phyloP scores from a whole-genome alignment of 106 monocot genomes.

The Gastrodia elata region DNA sequence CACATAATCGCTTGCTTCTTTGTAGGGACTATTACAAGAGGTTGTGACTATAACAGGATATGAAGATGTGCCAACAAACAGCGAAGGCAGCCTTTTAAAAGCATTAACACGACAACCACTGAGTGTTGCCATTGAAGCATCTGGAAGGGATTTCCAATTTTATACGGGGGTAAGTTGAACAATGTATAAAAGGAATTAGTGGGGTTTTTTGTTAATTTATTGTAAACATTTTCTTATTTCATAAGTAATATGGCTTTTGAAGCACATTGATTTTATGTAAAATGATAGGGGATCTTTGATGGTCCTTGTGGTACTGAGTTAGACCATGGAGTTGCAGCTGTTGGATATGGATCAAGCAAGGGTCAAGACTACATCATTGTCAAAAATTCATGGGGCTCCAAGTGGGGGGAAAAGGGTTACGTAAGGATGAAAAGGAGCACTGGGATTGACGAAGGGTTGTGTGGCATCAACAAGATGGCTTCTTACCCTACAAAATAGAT shows the following conservation, averaged over 20 bases:
- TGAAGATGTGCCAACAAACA: slow-evolving; percentile 41
- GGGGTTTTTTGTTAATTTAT: too few species aligned
- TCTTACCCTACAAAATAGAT: slow-evolving; percentile 42
- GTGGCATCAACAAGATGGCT: slow-evolving; percentile 51
- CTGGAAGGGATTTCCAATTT: slow-evolving; percentile 49
- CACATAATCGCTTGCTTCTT: neutral
- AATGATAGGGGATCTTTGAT: slow-evolving; percentile 37
- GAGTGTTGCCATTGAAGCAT: slow-evolving; percentile 48
- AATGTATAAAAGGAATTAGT: neutral
- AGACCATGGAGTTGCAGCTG: slow-evolving; percentile 47
- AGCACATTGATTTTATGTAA: neutral
- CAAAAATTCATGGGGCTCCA: slow-evolving; percentile 51
- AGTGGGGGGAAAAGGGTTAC: slow-evolving; percentile 53
- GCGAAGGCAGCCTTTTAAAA: slow-evolving; percentile 33
- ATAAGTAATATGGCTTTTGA: neutral
- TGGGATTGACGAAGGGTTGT: slow-evolving; percentile 29
- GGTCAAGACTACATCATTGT: slow-evolving; percentile 49
- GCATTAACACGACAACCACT: slow-evolving; percentile 43
- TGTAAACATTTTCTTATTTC: too few species aligned
- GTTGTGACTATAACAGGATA: slow-evolving; percentile 35
- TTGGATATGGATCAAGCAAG: slow-evolving; percentile 41
- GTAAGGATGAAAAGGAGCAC: slow-evolving; percentile 52
- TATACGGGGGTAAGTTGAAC: slow-evolving; percentile 34
- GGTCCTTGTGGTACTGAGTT: slow-evolving; percentile 36
- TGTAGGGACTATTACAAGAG: slow-evolving; percentile 14